Evolutionary conservation across 2,329 filamentous ascomycete species (phyloP).

Genomic region (Zarea fungicola): DNA sequence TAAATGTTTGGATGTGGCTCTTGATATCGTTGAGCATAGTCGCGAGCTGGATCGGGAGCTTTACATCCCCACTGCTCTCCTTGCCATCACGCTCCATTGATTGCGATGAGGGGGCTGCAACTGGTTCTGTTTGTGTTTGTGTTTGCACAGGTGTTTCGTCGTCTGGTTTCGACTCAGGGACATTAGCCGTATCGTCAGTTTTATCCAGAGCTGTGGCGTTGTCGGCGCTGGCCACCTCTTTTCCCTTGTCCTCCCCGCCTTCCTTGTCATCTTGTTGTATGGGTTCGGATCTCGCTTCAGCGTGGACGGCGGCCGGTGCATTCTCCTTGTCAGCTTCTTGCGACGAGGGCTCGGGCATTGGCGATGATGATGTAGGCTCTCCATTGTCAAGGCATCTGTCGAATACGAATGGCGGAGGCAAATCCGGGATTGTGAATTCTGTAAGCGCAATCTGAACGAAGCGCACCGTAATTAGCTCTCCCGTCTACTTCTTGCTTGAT

Average conservation of each 20-base stretch:
- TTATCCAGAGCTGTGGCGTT: constrained; percentile 18
- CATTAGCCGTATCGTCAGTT: neutral
- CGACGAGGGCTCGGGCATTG: constrained; percentile 37
- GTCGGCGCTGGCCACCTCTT: neutral
- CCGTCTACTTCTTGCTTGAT: constrained; percentile 34
- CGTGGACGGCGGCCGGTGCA: constrained; percentile 38
- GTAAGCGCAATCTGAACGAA: constrained; percentile 61
- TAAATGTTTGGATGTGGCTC: constrained; percentile 62
- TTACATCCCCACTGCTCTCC: constrained; percentile 27
- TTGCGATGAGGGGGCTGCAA: neutral
- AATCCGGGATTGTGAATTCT: constrained; percentile 67
- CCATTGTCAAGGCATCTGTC: constrained; percentile 20
- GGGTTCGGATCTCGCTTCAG: too few relatives aligned
- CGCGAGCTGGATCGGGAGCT: constrained; percentile 59
- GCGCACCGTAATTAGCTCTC: constrained; percentile 11
- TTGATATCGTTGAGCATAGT: constrained; percentile 58
- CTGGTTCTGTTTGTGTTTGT: neutral
- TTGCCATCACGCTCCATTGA: constrained; percentile 22
- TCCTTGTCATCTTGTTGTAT: too few relatives aligned
- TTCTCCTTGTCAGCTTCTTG: constrained; percentile 68
- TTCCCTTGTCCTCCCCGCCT: neutral
- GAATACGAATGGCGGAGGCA: constrained; percentile 40
- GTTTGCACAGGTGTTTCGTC: neutral
- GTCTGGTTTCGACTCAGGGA: neutral
- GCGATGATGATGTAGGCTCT: constrained; percentile 39